Conservation (phyloP, 2,329 filamentous ascomycete species). For the Penicillium polonicum region DNA sequence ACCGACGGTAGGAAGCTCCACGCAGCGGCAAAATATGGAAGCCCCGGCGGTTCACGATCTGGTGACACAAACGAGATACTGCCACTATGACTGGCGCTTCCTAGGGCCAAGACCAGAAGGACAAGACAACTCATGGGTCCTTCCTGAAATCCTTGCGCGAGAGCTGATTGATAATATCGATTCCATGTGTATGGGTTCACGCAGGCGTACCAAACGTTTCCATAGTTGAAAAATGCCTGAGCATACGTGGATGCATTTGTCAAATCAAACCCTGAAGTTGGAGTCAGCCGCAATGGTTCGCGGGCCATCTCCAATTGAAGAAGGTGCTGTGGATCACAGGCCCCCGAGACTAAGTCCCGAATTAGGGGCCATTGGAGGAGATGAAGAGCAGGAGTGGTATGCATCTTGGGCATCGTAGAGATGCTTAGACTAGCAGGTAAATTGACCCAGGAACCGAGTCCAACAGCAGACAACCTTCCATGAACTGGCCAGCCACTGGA, state of each 20-base stretch:
- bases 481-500: constrained; percentile 12
- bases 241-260: constrained; percentile 74
- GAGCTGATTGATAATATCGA: constrained; percentile 70
- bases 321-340: constrained; percentile 78
- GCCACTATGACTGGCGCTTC: constrained; percentile 71
- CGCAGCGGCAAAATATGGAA: constrained; percentile 77
- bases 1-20: constrained; percentile 75
- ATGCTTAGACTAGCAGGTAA: constrained; percentile 59
- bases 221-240: constrained; percentile 75
- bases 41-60: constrained; percentile 69
- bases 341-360: constrained; percentile 68
- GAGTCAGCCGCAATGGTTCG: constrained; percentile 63
- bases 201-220: constrained; percentile 83
- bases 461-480: constrained; percentile 56
- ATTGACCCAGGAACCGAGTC: constrained; percentile 70
- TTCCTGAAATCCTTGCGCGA: constrained; percentile 73
- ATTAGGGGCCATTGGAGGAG: constrained; percentile 79
- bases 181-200: constrained; percentile 81
- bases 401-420: constrained; percentile 80
- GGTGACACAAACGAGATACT: constrained; percentile 72
- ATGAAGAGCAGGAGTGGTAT: constrained; percentile 69
- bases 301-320: constrained; percentile 78
- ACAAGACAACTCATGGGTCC: constrained; percentile 82
- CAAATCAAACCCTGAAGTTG: constrained; percentile 65
- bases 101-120: constrained; percentile 72